Base-by-base conservation (phyloP, 192 early-diverging fungal species). In the Umbelopsis sp. region DNA sequence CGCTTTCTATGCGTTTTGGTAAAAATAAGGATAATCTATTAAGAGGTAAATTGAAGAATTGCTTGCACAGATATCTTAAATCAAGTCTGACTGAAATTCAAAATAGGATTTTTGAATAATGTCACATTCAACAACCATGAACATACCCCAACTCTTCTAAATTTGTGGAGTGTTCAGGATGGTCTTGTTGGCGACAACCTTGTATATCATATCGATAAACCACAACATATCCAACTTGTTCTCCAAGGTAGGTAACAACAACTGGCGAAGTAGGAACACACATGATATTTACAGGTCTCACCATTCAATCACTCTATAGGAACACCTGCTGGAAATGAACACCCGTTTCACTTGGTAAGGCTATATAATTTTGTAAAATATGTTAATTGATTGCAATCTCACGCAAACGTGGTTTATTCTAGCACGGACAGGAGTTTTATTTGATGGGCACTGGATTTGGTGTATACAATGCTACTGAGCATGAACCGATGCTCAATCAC, bases 401-500 rank as follows among this genome's bases (percentile, higher is more conserved):
- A 16, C 16, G 12, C 20, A 49, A 15, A 35, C 10, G 15, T 12
- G 13, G 13, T 6, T 55, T 25, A 21, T 15, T 37, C 2, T 35
- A 61, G 55, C 90, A 92, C 44, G 89, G 89, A 3, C 88, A 90
- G 67, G 78, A 78, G 21, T 91, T 92, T 81, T 88, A 90, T 75
- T 70, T 93, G 35, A 78, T 87, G 35, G 80, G 76, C 37, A 82
- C 79, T 12, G 82, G 84, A 20, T 52, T 73, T 0, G 77, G 64
- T 2, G n/a, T 55, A 3, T 66, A 77, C 11, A 87, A 89, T 66
- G 85, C 86, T 71, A 74, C 84, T 1, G 75, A 73, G 0, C 76
- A 79, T 25, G 33, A 68, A 71, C 18, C 64, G 5, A 11, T 37
- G 2, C 30, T 69, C 20, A 70, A 72, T 71, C 67, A 46, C 69